Base-by-base conservation (phyloP, 2,329 filamentous ascomycete genomes). In the Ilyonectria robusta region DNA sequence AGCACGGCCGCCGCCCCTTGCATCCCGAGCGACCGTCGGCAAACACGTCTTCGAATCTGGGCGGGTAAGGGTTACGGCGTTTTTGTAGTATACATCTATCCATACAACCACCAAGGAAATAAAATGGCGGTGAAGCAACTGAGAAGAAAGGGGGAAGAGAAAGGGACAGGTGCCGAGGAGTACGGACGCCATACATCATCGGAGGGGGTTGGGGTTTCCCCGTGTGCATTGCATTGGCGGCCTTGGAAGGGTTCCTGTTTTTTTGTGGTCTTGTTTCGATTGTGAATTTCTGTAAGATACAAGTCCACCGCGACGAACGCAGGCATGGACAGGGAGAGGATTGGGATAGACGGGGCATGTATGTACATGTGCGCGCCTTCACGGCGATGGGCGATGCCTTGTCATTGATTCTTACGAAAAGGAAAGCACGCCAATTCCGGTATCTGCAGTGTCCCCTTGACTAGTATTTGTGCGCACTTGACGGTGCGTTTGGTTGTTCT, bases 31-130 rank as follows among this genome's bases (percentile, higher is more conserved):
- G 26, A 65, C 62, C 62, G 40, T 56, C 56, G 64, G 44, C 60
- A 59, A 64, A 66, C 66, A 59, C 68, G 62, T 66, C 67, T 72
- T 66, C 62, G 66, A 64, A 71, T 70, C 66, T 47, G 63, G 74
- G 66, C 42, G 69, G 64, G 72, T 67, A 68, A 42, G 63, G 65
- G 66, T 68, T 53, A 75, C 37, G 76, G 75, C 74, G 70, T 77
- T 75, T 56, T 66, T 75, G 61, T 70, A 75, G 68, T 69, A 72
- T 68, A 70, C 57, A 62, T 71, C 58, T 42, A 53, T 62, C 23
- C 56, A 47, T 47, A 51, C 62, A 62, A 42, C 19, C 29, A 57
- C 42, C 23, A 31, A 53, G 44, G 37, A 62, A 68, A 54, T 50
- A 62, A 68, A 35, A 62, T n/a, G 17, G 23, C 15, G 40, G 31